Percentiles rank a stretch among this genome's conserved stretches.
Conservation (phyloP, 106 monocot genomes). For the Ottelia alismoides region DNA sequence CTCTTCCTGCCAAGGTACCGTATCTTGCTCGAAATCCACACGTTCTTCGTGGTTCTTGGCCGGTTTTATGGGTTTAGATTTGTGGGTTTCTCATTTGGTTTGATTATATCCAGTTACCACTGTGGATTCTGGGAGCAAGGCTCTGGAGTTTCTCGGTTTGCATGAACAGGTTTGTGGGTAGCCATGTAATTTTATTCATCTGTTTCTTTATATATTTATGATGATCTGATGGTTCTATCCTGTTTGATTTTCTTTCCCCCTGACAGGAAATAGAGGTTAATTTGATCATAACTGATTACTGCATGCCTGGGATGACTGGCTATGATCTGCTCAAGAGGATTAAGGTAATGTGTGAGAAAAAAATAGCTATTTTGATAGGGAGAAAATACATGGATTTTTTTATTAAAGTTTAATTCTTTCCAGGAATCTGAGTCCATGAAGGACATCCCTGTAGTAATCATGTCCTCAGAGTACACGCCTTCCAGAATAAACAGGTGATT, state of each 20-base stretch:
- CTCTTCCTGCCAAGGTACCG: slow-evolving; percentile 48
- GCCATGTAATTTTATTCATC: too few species aligned
- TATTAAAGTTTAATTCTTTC: slow-evolving; percentile 2
- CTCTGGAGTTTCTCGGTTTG: slow-evolving; percentile 42
- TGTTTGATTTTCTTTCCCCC: too few species aligned
- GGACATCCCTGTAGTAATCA: slow-evolving; percentile 90
- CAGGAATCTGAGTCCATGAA: slow-evolving; percentile 59
- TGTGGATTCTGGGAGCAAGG: slow-evolving; percentile 66
- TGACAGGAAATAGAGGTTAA: slow-evolving; percentile 72
- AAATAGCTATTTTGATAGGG: neutral
- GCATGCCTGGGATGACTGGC: slow-evolving; percentile 92
- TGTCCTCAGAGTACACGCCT: slow-evolving; percentile 89
- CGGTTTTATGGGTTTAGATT: slow-evolving; percentile 4
- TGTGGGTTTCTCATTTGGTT: neutral
- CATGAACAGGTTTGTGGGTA: slow-evolving; percentile 26
- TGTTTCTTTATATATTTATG: too few species aligned
- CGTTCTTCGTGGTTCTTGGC: neutral
- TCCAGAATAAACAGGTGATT: slow-evolving; percentile 65
- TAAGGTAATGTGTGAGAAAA: slow-evolving; percentile 27
- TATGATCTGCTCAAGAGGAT: slow-evolving; percentile 88
- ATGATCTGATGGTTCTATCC: too few species aligned
- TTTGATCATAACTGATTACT: slow-evolving; percentile 76
- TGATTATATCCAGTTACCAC: slow-evolving; percentile 30
- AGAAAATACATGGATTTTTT: neutral
- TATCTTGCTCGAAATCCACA: neutral